Percentiles rank a stretch among this genome's conserved stretches.
Conservation (phyloP, 192 early-diverging fungal genomes). For the Backusella westeae region DNA sequence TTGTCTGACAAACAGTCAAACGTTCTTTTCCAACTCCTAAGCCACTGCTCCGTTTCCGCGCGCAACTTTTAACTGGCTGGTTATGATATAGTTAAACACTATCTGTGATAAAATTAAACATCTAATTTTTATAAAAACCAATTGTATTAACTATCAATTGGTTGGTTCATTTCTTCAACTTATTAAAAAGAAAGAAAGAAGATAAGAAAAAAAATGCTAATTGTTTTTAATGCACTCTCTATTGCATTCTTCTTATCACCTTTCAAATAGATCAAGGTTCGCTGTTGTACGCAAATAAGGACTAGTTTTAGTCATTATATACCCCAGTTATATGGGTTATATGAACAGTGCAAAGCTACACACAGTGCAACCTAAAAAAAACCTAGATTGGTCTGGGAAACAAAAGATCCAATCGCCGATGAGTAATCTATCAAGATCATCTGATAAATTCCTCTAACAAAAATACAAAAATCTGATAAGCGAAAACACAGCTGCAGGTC, state of each 20-base stretch:
- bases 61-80: neutral
- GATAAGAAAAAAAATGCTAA: neutral
- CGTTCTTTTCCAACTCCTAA: neutral
- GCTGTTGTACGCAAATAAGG: neutral
- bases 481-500: neutral
- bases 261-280: neutral
- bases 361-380: neutral
- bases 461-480: conserved; percentile 4
- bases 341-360: neutral
- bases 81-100: neutral
- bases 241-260: neutral
- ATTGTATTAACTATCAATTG: neutral
- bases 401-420: neutral
- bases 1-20: neutral
- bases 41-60: neutral
- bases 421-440: conserved; percentile 2
- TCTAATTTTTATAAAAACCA: neutral
- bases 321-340: neutral
- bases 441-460: neutral
- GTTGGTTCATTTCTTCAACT: neutral
- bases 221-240: neutral
- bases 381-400: neutral
- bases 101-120: neutral
- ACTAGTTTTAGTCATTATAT: neutral
- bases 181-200: neutral